Evolutionary conservation across 2,329 filamentous ascomycete species (phyloP).

Genomic region (Nigrograna mackinnonii): DNA sequence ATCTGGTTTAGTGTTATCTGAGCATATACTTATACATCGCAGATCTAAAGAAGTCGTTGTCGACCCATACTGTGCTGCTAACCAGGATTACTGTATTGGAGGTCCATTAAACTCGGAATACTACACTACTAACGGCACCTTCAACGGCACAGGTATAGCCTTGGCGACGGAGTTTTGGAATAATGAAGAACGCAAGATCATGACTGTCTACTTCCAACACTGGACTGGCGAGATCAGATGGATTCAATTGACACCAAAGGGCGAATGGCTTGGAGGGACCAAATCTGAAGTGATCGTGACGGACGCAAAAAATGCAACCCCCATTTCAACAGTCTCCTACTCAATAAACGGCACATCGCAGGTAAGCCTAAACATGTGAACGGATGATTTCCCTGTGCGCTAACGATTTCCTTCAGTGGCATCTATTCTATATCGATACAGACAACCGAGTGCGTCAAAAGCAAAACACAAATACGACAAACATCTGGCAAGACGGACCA

Average conservation of each 20-base stretch:
- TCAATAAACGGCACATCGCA: conserved; percentile 39
- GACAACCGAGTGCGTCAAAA: conserved; percentile 44
- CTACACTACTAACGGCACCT: conserved; percentile 46
- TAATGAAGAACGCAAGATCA: conserved; percentile 37
- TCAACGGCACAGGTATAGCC: conserved; percentile 52
- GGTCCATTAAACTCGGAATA: conserved; percentile 43
- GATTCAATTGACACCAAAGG: conserved; percentile 40
- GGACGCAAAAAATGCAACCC: conserved; percentile 49
- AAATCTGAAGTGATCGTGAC: conserved; percentile 42
- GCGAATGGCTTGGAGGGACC: conserved; percentile 44
- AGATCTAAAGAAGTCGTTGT: not conserved
- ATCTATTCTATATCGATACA: conserved; percentile 47
- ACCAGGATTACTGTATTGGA: conserved; percentile 40
- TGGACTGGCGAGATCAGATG: conserved; percentile 47
- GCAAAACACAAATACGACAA: conserved; percentile 40
- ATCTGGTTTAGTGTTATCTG: not conserved
- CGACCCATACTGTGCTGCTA: conserved; percentile 26
- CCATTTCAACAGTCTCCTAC: conserved; percentile 49
- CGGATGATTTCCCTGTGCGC: not conserved
- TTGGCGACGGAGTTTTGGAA: conserved; percentile 50
- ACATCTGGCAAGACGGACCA: conserved; percentile 46
- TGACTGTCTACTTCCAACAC: conserved; percentile 52
- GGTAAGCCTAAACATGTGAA: conserved; percentile 24
- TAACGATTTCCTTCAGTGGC: conserved; percentile 24
- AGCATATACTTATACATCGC: not conserved